Base-by-base conservation (phyloP, 805 yeast species). In the Candida palmyrensis region DNA sequence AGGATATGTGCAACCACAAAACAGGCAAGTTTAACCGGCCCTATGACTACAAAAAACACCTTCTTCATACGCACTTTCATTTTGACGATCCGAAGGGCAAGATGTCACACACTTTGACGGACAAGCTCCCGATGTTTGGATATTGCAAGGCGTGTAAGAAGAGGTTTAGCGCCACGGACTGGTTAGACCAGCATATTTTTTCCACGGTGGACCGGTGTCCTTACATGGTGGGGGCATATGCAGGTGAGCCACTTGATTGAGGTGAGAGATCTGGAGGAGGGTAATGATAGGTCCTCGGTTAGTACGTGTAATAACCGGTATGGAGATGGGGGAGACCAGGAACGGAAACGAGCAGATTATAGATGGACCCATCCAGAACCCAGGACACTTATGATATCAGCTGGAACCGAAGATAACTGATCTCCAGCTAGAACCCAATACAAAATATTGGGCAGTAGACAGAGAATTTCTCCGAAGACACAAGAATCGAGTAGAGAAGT, bases 141-240 rank as follows among this genome's bases (percentile, higher is more conserved):
- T 37, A 47, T 14, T 66, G 72, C 37, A 46, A 48, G 14, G 66
- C 66, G 1, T 79, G 85, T 48, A 79, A 79, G 1, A 49, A 47
- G 12, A 47, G 68, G 27, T 68, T 62, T 44, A 47, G 56, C 10
- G 84, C 79, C 6, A 56, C 57, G 18, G 71, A 63, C 13, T 79
- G 85, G 85, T 55, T 79, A 14, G 72, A 71, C 13, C 42, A 52
- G 10, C 86, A 79, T 48, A 68, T 78, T 8, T 48, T 71, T 36
- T 51, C 64, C n/a, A 15, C 9, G 5, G 31, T 28, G 2, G 35
- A 38, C 19, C 43, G 42, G 35, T 61, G 67, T 42, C 45, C 41
- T 1, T 54, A 28, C 35, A 42, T 51, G 3, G 23, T n/a, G n/a
- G n/a, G n/a, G n/a, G n/a, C n/a, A n/a, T n/a, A n/a, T n/a, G n/a